phyloP scores from a whole-genome alignment of 2,329 filamentous ascomycete species.

The Ophiostoma populinum region DNA sequence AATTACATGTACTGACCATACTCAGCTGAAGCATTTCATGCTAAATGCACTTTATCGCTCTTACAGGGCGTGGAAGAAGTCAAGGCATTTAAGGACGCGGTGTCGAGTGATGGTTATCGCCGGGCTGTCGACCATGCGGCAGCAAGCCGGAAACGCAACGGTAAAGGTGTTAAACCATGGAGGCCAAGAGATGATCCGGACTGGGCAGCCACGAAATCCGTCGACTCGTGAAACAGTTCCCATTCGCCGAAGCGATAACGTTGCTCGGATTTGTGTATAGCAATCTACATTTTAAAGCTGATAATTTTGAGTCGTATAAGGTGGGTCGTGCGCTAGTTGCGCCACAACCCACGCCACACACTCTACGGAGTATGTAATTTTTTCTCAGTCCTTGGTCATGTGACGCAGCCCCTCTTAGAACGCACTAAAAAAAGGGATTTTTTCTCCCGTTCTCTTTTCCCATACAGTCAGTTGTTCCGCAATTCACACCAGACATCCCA shows the following conservation, averaged over 20 bases:
- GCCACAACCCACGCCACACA: too few species aligned
- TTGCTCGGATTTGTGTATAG: too few species aligned
- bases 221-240: too few species aligned
- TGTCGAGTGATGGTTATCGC: constrained; percentile 28
- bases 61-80: constrained; percentile 31
- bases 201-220: constrained; percentile 25
- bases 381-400: constrained; percentile 8
- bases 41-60: constrained; percentile 30
- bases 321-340: too few species aligned
- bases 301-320: too few species aligned
- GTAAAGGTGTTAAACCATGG: constrained; percentile 41
- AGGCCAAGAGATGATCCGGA: constrained; percentile 39
- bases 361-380: background rate
- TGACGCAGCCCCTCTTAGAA: constrained; percentile 7
- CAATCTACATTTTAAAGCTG: too few species aligned
- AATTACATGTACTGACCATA: background rate
- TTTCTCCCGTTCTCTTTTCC: constrained; percentile 2
- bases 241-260: too few species aligned
- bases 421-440: constrained; percentile 12
- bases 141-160: constrained; percentile 35
- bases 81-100: constrained; percentile 29
- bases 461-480: constrained; percentile 4
- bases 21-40: constrained; percentile 32
- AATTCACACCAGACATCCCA: constrained; percentile 2
- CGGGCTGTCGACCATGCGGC: constrained; percentile 34